A percentile compares a stretch with the other conserved stretches of the same genome.
These are phyloP conservation scores for Ettlia oleoabundans DNA, from an alignment of 139 green algal species.

Conservation along the genomic window DNA sequence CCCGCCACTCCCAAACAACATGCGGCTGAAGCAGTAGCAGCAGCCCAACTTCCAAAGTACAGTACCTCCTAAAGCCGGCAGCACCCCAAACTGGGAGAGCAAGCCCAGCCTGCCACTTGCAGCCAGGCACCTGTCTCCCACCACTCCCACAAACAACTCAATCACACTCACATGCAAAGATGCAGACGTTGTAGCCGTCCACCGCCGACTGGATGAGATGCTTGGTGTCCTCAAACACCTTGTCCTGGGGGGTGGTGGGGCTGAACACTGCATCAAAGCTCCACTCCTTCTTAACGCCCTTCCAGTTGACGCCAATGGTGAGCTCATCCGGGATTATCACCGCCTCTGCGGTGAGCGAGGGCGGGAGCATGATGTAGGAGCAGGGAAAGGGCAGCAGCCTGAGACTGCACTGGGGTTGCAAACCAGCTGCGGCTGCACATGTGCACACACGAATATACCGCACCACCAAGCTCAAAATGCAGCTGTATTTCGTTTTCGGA, in stretches of 20 bases:
- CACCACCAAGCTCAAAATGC: no score
- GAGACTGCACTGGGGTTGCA: neutral
- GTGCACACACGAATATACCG: no score
- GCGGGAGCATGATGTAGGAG: neutral
- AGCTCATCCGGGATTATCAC: conserved; percentile 86
- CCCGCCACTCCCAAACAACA: no score
- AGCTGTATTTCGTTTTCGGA: no score
- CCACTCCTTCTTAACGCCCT: conserved; percentile 93
- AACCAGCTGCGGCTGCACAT: neutral
- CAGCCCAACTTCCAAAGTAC: no score
- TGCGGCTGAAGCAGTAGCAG: no score
- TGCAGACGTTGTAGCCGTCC: conserved; percentile 84
- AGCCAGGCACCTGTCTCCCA: no score
- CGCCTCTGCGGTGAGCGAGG: conserved; percentile 42
- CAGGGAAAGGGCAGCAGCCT: neutral
- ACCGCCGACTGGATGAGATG: conserved; percentile 95
- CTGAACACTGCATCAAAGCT: conserved; percentile 91
- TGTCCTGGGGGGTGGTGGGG: conserved; percentile 71
- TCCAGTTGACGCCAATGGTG: conserved; percentile 89
- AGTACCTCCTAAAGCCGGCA: no score
- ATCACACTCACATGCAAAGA: conserved; percentile 56
- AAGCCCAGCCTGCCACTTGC: no score
- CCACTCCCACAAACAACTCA: neutral
- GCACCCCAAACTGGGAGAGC: no score
- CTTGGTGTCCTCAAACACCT: conserved; percentile 97